These are phyloP conservation scores for Cutaneotrichosporon mucoides DNA, from an alignment of 1,284 basidiomycete genomes.

Conservation along the genomic window DNA sequence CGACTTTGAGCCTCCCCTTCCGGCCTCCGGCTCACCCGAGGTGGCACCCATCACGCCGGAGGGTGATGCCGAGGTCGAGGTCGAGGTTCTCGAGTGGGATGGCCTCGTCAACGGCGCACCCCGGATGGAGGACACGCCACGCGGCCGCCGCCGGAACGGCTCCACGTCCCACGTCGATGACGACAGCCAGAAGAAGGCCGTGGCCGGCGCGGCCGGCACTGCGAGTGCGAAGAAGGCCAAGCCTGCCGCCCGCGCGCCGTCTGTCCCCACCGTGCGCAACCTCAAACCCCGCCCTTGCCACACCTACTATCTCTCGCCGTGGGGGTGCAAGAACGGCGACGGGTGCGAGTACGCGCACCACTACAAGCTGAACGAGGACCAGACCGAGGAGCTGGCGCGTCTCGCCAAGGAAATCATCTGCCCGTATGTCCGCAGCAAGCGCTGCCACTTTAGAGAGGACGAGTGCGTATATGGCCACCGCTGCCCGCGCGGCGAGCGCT, in stretches of 20 bases:
- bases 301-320: conserved; percentile 23
- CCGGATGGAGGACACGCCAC: background rate
- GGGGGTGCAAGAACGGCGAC: conserved; percentile 36
- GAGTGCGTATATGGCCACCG: conserved; percentile 42
- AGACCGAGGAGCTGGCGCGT: conserved; percentile 33
- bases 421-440: conserved; percentile 31
- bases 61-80: conserved; percentile 9
- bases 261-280: conserved; percentile 19
- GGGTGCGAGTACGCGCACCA: conserved; percentile 41
- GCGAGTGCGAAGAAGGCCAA: conserved; percentile 10
- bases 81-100: conserved; percentile 15
- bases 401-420: conserved; percentile 43
- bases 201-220: too few species aligned
- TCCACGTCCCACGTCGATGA: conserved; percentile 7
- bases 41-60: background rate
- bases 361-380: conserved; percentile 34
- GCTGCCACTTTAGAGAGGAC: conserved; percentile 37
- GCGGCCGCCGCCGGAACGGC: conserved; percentile 47
- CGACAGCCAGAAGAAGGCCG: conserved; percentile 9
- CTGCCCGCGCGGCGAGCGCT: conserved; percentile 31
- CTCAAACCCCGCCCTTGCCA: conserved; percentile 23
- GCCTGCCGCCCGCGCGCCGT: conserved; percentile 9
- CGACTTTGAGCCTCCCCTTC: background rate
- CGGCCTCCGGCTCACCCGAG: too few species aligned
- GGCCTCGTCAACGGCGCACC: background rate